Base-by-base conservation (phyloP, 257 asterid genomes). In the Apocynum venetum region DNA sequence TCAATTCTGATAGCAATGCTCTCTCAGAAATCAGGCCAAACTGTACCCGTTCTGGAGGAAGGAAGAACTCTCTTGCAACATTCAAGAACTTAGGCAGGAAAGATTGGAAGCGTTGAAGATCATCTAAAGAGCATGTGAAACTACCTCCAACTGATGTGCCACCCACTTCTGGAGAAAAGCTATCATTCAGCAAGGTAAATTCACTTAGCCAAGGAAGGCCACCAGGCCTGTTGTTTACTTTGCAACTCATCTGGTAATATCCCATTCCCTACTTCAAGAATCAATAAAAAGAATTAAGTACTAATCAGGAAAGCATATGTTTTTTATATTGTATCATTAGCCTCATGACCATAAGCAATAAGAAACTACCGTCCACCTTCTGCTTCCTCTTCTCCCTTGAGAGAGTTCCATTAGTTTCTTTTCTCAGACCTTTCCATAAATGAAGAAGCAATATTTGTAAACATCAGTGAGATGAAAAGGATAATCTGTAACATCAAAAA, bases 351-450 rank as follows among this genome's bases (percentile, higher is more conserved):
- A 77, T 76, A 72, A 82, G 86, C 82, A 86, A 78, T 57, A 84
- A 84, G 87, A 87, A 87, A 84, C 84, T 83, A 86, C 91, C 89
- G 81, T 85, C 89, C 89, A 93, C 98, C 96, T 92, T 91, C 90
- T 76, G 88, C 76, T 85, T 87, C 84, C 84, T 82, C 84, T 84
- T 87, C 83, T 81, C 85, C 72, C 69, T 79, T 20, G 78, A 82
- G 35, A 82, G 80, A 78, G 94, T 88, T 81, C 86, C 93, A 83
- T 93, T 87, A 63, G 83, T 81, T 82, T 80, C 89, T 83, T 78
- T 74, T 49, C 51, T 72, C 72, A 78, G 72, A 85, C 90, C 91
- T 80, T 84, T 82, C 74, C 76, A 82, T 77, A 74, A 75, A 87
- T 82, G 51, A 80, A 75, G 84, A 60, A 61, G 79, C 64, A 82